A percentile compares a stretch with the other conserved stretches of the same genome.
Conservation (phyloP, 2,329 filamentous ascomycete species). For the Stachybotrys chartarum region DNA sequence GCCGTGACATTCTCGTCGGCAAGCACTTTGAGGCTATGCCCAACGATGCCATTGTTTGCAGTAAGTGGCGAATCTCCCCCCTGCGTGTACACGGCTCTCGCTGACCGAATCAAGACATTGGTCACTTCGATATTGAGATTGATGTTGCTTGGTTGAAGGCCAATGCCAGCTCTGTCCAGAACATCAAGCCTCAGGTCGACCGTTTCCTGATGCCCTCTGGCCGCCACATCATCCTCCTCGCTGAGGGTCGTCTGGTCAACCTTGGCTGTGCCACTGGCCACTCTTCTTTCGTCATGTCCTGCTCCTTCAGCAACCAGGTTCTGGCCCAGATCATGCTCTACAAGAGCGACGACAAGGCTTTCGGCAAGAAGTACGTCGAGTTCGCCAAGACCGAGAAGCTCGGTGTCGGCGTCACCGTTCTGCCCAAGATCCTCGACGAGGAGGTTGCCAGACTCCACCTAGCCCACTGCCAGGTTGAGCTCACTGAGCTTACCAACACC, state of each 20-base stretch:
- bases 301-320: constrained; percentile 99
- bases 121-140: constrained; percentile 99
- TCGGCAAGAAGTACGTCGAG: constrained; percentile 91
- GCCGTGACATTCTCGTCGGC: constrained; percentile 93
- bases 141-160: constrained; percentile 99
- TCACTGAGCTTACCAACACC: constrained; percentile 74
- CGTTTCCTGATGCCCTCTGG: constrained; percentile 91
- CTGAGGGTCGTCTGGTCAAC: constrained; percentile 98
- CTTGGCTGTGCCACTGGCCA: constrained; percentile 97
- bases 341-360: constrained; percentile 84
- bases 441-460: constrained; percentile 94
- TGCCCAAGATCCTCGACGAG: constrained; percentile 97
- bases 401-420: constrained; percentile 85
- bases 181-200: constrained; percentile 99
- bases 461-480: constrained; percentile 87
- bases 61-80: constrained; percentile 34
- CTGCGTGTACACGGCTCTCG: not conserved
- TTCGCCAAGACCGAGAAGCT: constrained; percentile 92
- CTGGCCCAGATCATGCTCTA: constrained; percentile 97
- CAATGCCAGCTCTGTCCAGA: constrained; percentile 87
- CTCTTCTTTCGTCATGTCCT: constrained; percentile 99
- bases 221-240: constrained; percentile 95
- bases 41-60: constrained; percentile 99
- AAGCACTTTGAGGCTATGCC: constrained; percentile 91
- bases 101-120: constrained; percentile 59